phyloP scores from a whole-genome alignment of 495 filamentous ascomycete genomes.

The Aspergillus saccharolyticus region DNA sequence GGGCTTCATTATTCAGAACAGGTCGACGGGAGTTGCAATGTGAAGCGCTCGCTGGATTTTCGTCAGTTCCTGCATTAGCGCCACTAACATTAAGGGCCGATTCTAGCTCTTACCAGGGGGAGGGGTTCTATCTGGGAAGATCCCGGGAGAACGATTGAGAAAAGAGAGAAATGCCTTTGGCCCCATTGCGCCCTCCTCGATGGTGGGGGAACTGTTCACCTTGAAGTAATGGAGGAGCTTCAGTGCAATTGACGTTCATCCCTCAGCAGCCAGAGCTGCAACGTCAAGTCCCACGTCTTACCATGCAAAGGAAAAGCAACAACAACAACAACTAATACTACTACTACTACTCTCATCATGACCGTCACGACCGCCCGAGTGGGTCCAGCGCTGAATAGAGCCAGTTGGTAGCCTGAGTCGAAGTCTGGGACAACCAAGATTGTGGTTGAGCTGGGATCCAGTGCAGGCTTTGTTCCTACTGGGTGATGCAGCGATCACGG shows the following conservation, averaged over 20 bases:
- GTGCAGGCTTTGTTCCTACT: conserved; percentile 5
- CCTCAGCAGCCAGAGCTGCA: conserved; percentile 1
- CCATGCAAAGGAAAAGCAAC: not conserved
- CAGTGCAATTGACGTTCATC: too few species aligned
- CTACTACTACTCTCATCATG: too few species aligned
- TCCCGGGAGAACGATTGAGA: not conserved
- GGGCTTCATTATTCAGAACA: conserved; percentile 13
- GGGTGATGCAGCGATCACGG: conserved; percentile 8
- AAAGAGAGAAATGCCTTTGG: not conserved
- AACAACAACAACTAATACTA: too few species aligned
- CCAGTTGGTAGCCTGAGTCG: not conserved
- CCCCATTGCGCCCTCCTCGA: not conserved
- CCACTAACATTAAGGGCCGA: conserved; percentile 16
- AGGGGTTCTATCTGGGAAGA: conserved; percentile 1
- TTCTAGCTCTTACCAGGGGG: conserved; percentile 15
- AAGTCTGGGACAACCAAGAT: not conserved
- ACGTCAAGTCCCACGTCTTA: not conserved
- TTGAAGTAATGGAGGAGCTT: too few species aligned
- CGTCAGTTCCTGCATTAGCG: conserved; percentile 46
- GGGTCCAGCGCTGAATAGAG: not conserved
- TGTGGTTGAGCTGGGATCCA: not conserved
- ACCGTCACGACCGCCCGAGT: not conserved
- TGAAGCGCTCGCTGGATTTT: conserved; percentile 7
- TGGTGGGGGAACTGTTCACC: not conserved
- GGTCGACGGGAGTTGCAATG: conserved; percentile 15